Base-by-base conservation (phyloP, 2,329 filamentous ascomycete species). In the Keithomyces neogunnii region DNA sequence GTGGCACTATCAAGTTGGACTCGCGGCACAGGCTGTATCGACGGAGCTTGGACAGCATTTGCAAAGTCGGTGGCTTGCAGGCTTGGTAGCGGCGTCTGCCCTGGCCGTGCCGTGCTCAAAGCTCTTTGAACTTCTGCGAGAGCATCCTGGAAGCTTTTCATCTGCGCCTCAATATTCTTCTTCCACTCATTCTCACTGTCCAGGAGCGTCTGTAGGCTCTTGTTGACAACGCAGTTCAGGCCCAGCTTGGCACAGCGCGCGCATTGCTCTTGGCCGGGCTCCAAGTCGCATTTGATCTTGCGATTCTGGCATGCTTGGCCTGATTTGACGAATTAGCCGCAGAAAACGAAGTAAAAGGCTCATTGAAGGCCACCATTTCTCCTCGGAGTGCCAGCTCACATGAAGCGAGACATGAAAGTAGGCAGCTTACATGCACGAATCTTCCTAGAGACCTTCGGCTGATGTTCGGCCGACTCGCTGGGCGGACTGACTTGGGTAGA, bases 251-350 rank as follows among this genome's bases (percentile, higher is more conserved):
- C 60, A 56, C 77, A 80, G 57, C 77, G 71, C 7, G 68, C 69
- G 60, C 76, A 80, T 51, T 67, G 70, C 5, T 65, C 57, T 53
- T 74, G 67, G 6, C 73, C 73, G 33, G 57, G 55, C 51, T 71
- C 68, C 56, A 78, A 70, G 52, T 75, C 71, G 59, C 77, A 80
- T 58, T 76, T 75, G 57, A 80, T 78, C 60, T 80, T 80, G 57
- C 77, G 74, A 28, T 69, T 69, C 56, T 77, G 75, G 54, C 75
- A 78, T 60, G 76, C 74, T 52, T 63, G 61, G 53, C 64, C 64
- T 66, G 40, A 4, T 47, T 45, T 19, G 9, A 33, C 5, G 42
- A 4, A 32, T 51, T 51, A 51, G 50, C 45, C 8, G 19, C 30
- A 44, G 45, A n/a, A 43, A 38, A 40, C 36, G 7, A 43, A 38